These are phyloP conservation scores for Scheffersomyces cryptocercus DNA, from an alignment of 1,139 yeast genomes.

Conservation along the genomic window DNA sequence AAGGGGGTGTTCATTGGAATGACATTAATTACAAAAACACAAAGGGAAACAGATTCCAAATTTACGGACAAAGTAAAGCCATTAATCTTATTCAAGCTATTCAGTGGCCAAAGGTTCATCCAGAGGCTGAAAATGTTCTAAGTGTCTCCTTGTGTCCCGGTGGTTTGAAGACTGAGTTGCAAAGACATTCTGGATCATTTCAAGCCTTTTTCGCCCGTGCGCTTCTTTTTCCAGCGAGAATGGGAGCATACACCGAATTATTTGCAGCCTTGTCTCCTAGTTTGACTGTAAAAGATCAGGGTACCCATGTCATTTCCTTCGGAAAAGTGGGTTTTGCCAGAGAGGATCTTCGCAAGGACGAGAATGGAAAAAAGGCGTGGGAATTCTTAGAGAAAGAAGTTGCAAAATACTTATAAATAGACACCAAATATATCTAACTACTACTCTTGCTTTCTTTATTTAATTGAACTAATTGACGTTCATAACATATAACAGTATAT, in stretches of 20 bases:
- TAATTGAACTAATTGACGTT: too few species aligned
- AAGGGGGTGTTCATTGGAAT: conserved; percentile 41
- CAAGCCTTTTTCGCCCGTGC: too few species aligned
- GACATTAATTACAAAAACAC: conserved; percentile 23
- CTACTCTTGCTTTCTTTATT: too few species aligned
- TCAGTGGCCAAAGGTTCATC: conserved; percentile 36
- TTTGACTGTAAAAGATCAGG: conserved; percentile 4
- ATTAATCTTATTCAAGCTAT: conserved; percentile 39
- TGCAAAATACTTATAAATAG: background rate
- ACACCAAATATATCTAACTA: too few species aligned
- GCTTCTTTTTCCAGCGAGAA: conserved; percentile 44
- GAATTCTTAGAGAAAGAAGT: conserved; percentile 6
- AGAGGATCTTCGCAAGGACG: conserved; percentile 6
- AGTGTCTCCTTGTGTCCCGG: conserved; percentile 49
- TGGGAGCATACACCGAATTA: conserved; percentile 20
- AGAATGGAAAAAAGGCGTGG: conserved; percentile 6
- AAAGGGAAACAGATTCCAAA: conserved; percentile 2
- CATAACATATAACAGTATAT: too few species aligned
- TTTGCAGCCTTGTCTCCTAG: conserved; percentile 17
- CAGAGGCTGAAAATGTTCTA: conserved; percentile 24
- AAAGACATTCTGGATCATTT: conserved; percentile 21
- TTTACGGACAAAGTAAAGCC: conserved; percentile 51
- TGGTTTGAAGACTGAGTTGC: conserved; percentile 37
- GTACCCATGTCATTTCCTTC: conserved; percentile 7
- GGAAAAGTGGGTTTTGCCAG: conserved; percentile 7